Percentiles rank a stretch among this genome's conserved stretches.
Conservation (phyloP, 2,329 filamentous ascomycete species). For the Penicillium sp. region DNA sequence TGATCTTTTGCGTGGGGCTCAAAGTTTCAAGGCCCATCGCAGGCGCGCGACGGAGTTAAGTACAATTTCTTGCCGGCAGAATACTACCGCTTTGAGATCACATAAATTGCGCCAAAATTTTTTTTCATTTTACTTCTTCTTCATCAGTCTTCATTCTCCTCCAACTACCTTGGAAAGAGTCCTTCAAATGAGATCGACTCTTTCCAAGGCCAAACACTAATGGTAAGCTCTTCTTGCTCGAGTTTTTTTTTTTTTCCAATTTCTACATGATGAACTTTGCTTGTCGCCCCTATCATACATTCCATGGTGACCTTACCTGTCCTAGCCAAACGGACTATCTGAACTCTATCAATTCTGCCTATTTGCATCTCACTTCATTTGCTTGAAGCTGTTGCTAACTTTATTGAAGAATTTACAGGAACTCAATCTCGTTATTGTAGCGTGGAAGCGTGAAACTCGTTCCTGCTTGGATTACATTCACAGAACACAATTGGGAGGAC, state of each 20-base stretch:
- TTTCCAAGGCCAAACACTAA: slow-evolving; percentile 17
- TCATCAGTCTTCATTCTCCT: slow-evolving; percentile 10
- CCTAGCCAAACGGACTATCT: slow-evolving; percentile 61
- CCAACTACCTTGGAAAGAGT: slow-evolving; percentile 18
- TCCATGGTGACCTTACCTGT: slow-evolving; percentile 60
- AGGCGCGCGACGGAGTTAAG: slow-evolving; percentile 15
- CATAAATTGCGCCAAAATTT: slow-evolving; percentile 26
- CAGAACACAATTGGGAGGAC: neutral
- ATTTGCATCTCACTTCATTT: slow-evolving; percentile 9
- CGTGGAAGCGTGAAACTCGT: neutral
- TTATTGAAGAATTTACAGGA: slow-evolving; percentile 18
- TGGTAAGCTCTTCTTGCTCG: slow-evolving; percentile 27
- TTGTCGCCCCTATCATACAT: slow-evolving; percentile 65
- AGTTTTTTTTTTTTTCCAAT: slow-evolving; percentile 8
- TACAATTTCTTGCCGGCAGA: slow-evolving; percentile 30
- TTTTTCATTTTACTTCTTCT: slow-evolving; percentile 14
- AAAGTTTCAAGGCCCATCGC: slow-evolving; percentile 9
- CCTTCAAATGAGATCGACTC: slow-evolving; percentile 19
- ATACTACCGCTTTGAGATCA: slow-evolving; percentile 23
- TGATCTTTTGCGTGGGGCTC: slow-evolving; percentile 23
- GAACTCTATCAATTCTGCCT: slow-evolving; percentile 30
- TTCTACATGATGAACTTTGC: slow-evolving; percentile 54
- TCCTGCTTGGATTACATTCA: neutral
- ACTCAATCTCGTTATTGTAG: neutral
- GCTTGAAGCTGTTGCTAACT: slow-evolving; percentile 27